phyloP scores from a whole-genome alignment of 495 filamentous ascomycete genomes.

The Aspergillus bertholletiae region DNA sequence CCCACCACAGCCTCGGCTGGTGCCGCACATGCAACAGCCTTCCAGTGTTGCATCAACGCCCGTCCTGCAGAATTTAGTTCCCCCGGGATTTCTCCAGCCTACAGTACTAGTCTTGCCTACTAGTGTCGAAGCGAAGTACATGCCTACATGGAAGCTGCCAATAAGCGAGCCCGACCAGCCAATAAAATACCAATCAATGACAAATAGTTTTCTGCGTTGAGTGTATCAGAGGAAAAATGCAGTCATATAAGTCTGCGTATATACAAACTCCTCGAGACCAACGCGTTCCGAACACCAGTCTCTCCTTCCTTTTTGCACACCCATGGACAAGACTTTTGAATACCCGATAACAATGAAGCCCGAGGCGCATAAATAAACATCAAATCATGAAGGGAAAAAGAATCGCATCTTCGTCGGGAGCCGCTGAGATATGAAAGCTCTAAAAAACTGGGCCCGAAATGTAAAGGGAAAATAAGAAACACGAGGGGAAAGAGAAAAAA shows the following conservation, averaged over 20 bases:
- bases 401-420: constrained; percentile 12
- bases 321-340: constrained; percentile 32
- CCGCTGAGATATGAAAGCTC: constrained; percentile 21
- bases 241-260: constrained; percentile 28
- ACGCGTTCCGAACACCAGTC: constrained; percentile 30
- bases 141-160: no score
- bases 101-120: no score
- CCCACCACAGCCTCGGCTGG: constrained; percentile 17
- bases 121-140: no score
- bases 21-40: constrained; percentile 16
- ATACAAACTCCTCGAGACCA: constrained; percentile 31
- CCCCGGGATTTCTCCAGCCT: no score
- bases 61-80: background rate
- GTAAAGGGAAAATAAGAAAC: constrained; percentile 5
- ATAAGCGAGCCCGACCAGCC: background rate
- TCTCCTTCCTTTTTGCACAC: constrained; percentile 21
- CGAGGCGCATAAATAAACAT: constrained; percentile 36
- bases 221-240: constrained; percentile 5
- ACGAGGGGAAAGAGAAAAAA: constrained; percentile 3
- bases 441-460: constrained; percentile 11
- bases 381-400: constrained; percentile 25
- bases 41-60: background rate
- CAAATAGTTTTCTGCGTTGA: background rate
- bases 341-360: constrained; percentile 25
- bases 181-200: background rate